phyloP scores from a whole-genome alignment of 129 eudicot species.

The Pseudognaphalium luteoalbum region DNA sequence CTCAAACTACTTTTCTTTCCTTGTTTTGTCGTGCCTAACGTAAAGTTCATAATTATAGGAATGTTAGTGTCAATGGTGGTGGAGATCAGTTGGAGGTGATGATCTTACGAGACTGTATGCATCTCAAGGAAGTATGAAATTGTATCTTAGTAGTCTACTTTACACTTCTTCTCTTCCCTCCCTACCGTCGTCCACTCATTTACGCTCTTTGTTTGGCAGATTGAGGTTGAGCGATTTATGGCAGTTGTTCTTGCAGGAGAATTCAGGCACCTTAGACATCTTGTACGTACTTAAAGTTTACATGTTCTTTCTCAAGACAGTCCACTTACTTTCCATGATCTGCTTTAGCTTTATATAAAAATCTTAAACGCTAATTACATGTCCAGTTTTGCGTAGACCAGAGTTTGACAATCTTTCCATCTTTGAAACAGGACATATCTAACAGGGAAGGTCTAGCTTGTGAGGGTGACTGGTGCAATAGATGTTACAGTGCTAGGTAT shows the following conservation, averaged over 20 bases:
- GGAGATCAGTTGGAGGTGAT: slow-evolving; percentile 68
- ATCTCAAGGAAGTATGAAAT: slow-evolving; percentile 67
- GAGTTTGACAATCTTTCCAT: neutral
- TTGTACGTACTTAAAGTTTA: slow-evolving; percentile 45
- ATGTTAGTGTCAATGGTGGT: slow-evolving; percentile 52
- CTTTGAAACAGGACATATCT: slow-evolving; percentile 64
- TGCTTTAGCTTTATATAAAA: neutral
- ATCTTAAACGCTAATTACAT: neutral
- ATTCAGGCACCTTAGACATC: slow-evolving; percentile 63
- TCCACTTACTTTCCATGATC: neutral
- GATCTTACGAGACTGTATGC: slow-evolving; percentile 78
- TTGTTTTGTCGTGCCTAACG: neutral
- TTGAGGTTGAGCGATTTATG: slow-evolving; percentile 71
- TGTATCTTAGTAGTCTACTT: slow-evolving; percentile 2
- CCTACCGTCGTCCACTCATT: neutral
- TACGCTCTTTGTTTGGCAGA: slow-evolving; percentile 41
- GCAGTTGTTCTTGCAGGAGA: slow-evolving; percentile 74
- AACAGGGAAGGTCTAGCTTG: slow-evolving; percentile 83
- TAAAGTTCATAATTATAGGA: slow-evolving; percentile 39
- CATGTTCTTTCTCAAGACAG: neutral
- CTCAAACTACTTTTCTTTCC: neutral
- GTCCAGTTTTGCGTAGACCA: neutral
- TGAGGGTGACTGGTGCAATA: slow-evolving; percentile 77
- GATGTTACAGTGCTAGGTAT: slow-evolving; percentile 63
- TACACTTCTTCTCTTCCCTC: neutral